Percentiles rank a stretch among this genome's conserved stretches.
phyloP scores from a whole-genome alignment of 2,329 filamentous ascomycete genomes.

The Penicillium occitanis region DNA sequence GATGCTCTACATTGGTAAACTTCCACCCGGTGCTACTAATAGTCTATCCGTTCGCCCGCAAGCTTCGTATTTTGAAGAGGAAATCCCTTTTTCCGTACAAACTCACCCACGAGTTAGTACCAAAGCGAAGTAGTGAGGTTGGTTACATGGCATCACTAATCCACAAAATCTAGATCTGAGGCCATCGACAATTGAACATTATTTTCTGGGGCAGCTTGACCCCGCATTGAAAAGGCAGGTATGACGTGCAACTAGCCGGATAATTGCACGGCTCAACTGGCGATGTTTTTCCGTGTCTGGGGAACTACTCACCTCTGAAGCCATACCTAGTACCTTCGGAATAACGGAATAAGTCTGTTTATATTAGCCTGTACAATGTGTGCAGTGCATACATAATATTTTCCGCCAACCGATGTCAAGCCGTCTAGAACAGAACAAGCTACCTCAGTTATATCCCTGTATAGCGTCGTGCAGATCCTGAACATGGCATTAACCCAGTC shows the following conservation, averaged over 20 bases:
- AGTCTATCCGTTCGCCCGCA: background rate
- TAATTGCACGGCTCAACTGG: background rate
- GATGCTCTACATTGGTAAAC: background rate
- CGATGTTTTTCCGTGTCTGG: background rate
- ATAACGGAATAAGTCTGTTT: background rate
- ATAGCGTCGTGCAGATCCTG: background rate
- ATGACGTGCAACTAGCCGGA: background rate
- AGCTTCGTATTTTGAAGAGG: background rate
- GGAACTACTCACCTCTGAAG: background rate
- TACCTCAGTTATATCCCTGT: background rate
- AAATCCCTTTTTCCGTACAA: background rate
- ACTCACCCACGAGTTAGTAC: background rate
- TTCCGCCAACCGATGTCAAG: background rate
- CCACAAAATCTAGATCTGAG: background rate
- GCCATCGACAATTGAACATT: background rate
- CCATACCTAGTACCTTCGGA: background rate
- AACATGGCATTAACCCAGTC: background rate
- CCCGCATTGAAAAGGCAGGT: background rate
- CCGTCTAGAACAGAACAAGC: background rate
- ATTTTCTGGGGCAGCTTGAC: background rate
- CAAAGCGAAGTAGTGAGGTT: constrained; percentile 10
- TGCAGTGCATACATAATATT: background rate
- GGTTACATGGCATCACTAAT: constrained; percentile 3
- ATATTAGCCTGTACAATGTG: background rate
- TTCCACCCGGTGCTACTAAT: background rate